Evolutionary conservation across 257 asterid genomes (phyloP), one percentile per base, ranked within the genome.

Genomic region (Capsicum chinense): DNA sequence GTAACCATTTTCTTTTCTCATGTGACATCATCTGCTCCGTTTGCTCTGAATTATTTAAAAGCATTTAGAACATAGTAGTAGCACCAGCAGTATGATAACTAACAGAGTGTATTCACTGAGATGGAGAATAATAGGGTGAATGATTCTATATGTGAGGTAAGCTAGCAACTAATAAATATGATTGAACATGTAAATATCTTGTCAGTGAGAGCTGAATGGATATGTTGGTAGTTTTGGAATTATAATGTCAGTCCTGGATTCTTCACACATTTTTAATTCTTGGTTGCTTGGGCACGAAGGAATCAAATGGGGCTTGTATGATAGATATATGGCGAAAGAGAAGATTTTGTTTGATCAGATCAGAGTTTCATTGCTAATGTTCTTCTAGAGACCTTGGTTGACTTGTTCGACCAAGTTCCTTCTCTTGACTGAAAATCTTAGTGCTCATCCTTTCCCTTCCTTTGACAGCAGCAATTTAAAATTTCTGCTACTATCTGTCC

Each of bases 1-100:
- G 60, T 35, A 52, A 81, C 47, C 63, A 86, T 68, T 85, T 35
- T 70, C 63, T 87, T 84, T 86, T 37, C 79, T 78, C 79, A 81
- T 80, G 64, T 62, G 50, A 12, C 84, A 37, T 73, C 64, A 52
- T 33, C 71, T 66, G 71, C 71, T 66, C 13, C 47, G 71, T 66
- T 66, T 66, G 47, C 6, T n/a, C n/a, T 66, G 17, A 39, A 64
- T 62, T 62, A 21, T 2, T 4, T 9, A 33, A 64, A 13, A 76
- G 21, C 63, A 52, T 76, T 16, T n/a, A 7, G 26, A 47, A 70
- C 42, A 13, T 9, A 8, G 42, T 26, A 68, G 67, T 50, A 70
- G 44, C 50, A 66, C 81, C 48, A 16, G 48, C 19, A 56, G 66
- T 48, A 5, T 81, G 48, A 74, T 59, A 33, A 12, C 26, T 73